Conservation (phyloP, 495 filamentous ascomycete genomes). For the Glonium stellatum region DNA sequence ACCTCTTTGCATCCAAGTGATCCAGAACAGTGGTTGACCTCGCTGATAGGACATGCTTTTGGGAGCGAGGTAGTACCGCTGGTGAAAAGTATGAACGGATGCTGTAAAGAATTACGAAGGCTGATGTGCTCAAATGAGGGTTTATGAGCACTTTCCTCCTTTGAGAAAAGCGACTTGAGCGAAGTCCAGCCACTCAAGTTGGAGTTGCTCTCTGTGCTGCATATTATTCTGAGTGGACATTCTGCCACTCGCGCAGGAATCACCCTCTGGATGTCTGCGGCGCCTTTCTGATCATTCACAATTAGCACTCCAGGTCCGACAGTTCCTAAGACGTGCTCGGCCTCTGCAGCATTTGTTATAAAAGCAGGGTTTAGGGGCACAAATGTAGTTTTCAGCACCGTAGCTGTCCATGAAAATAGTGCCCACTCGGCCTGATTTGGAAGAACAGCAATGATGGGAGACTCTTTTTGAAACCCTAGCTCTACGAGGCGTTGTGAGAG, state of each 20-base stretch:
- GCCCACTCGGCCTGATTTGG: neutral
- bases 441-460: neutral
- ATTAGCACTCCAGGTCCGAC: neutral
- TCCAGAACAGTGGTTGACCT: neutral
- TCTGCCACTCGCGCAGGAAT: neutral
- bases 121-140: no score
- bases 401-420: neutral
- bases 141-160: neutral
- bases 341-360: neutral
- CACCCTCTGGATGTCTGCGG: neutral
- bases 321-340: neutral
- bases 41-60: conserved; percentile 36
- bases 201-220: no score
- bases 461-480: neutral
- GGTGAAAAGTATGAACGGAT: conserved; percentile 40
- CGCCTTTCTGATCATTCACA: neutral
- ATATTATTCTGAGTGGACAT: neutral
- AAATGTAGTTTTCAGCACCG: neutral
- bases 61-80: conserved; percentile 40
- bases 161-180: neutral
- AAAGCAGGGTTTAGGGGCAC: neutral
- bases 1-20: neutral
- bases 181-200: neutral
- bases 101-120: no score
- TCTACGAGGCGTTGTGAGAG: neutral